Conservation (phyloP, 2,329 filamentous ascomycete genomes). For the Colletotrichum camelliae region DNA sequence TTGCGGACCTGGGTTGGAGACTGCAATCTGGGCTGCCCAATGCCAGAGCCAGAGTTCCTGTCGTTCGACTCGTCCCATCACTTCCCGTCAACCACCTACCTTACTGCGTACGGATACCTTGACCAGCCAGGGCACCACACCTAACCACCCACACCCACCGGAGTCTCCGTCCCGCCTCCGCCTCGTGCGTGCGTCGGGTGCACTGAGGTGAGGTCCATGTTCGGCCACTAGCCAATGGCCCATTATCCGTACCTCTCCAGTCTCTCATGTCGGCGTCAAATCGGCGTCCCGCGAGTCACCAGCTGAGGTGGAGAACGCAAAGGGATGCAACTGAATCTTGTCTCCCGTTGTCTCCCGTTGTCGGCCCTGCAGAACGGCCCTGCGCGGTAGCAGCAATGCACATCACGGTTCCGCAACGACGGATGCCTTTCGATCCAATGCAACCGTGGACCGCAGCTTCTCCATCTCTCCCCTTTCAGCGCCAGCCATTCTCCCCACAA, state of each 20-base stretch:
- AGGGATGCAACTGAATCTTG: not conserved
- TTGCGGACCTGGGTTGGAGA: not conserved
- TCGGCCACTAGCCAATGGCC: not conserved
- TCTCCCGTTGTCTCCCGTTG: not conserved
- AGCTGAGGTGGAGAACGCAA: not conserved
- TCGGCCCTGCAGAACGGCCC: not conserved
- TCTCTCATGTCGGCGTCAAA: not conserved
- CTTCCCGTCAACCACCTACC: not conserved
- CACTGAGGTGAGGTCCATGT: not conserved
- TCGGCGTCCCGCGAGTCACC: not conserved
- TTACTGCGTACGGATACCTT: too few species aligned
- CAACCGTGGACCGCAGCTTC: not conserved
- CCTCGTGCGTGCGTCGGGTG: not conserved
- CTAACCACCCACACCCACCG: not conserved
- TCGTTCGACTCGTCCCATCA: not conserved
- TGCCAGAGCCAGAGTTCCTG: not conserved
- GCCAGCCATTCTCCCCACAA: not conserved
- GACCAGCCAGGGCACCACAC: not conserved
- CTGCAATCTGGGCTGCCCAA: not conserved
- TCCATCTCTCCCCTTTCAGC: not conserved
- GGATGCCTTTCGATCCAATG: constrained; percentile 5
- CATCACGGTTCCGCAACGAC: constrained; percentile 1
- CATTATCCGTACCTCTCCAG: not conserved
- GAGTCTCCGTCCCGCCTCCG: constrained; percentile 9
- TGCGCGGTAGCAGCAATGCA: not conserved